Evolutionary conservation across 768 basidiomycete species (phyloP).

Genomic region (Kondoa subrosea): DNA sequence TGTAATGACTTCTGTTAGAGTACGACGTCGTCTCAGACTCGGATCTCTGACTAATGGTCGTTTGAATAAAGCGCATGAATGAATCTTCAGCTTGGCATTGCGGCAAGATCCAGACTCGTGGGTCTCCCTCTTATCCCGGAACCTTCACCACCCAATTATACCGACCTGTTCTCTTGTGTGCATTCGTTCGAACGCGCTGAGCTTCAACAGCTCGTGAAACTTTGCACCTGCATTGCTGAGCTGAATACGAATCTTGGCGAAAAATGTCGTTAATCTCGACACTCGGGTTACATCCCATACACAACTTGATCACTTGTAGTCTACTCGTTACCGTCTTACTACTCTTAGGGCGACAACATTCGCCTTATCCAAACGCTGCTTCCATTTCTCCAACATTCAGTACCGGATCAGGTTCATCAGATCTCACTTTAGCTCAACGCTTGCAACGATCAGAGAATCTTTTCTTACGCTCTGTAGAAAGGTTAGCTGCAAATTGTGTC

Average conservation of each 20-base stretch:
- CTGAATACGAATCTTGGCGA: no score
- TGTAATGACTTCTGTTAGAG: no score
- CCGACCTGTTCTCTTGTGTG: no score
- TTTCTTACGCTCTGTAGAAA: slow-evolving; percentile 1
- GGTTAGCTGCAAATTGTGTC: no score
- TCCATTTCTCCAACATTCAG: not conserved
- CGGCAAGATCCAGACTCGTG: no score
- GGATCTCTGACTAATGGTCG: no score
- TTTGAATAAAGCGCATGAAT: no score
- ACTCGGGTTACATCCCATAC: not conserved
- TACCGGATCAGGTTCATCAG: not conserved
- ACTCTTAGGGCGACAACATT: not conserved
- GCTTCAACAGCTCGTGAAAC: not conserved
- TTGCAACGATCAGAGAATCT: slow-evolving; percentile 11
- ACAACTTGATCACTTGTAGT: not conserved
- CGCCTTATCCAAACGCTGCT: not conserved
- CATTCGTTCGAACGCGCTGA: no score
- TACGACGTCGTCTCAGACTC: no score
- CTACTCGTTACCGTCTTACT: not conserved
- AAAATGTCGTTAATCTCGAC: not conserved
- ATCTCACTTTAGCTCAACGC: slow-evolving; percentile 9
- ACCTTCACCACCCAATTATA: no score
- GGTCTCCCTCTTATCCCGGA: no score
- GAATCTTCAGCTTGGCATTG: no score
- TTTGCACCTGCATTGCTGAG: not conserved